phyloP scores from a whole-genome alignment of 2,329 filamentous ascomycete species.

The Penicillium sp. region DNA sequence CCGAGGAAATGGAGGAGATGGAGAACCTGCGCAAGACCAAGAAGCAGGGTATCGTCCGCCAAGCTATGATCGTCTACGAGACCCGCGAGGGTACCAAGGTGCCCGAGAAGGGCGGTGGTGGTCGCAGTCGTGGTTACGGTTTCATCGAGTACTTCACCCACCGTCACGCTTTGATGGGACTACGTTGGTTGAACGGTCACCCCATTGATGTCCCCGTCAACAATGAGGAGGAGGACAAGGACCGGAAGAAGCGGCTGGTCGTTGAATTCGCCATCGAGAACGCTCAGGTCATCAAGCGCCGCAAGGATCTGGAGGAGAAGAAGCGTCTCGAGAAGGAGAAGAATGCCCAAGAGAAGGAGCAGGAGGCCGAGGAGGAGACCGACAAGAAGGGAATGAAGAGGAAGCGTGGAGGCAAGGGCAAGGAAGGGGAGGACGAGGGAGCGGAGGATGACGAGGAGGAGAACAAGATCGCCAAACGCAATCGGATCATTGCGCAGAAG shows the following conservation, averaged over 20 bases:
- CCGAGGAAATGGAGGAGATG: conserved; percentile 78
- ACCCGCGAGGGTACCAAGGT: conserved; percentile 84
- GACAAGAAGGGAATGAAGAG: conserved; percentile 40
- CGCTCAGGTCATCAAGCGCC: conserved; percentile 86
- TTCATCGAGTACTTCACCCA: conserved; percentile 97
- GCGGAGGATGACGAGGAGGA: conserved; percentile 42
- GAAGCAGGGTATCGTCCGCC: conserved; percentile 84
- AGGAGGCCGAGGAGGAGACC: conserved; percentile 37
- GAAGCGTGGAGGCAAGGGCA: conserved; percentile 36
- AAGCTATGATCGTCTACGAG: conserved; percentile 95
- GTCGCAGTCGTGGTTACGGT: conserved; percentile 88
- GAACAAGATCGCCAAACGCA: conserved; percentile 66
- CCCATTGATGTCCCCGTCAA: conserved; percentile 53
- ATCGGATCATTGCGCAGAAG: conserved; percentile 86
- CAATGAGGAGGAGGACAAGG: conserved; percentile 52
- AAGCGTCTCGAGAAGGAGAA: conserved; percentile 31
- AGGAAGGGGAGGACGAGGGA: conserved; percentile 41
- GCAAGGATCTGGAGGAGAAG: conserved; percentile 52
- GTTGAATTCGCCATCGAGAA: conserved; percentile 99
- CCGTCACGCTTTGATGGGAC: conserved; percentile 90
- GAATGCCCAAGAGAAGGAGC: conserved; percentile 31
- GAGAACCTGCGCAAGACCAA: conserved; percentile 80
- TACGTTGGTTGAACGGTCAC: conserved; percentile 90
- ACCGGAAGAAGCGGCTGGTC: conserved; percentile 86
- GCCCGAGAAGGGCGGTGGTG: conserved; percentile 74